Percentiles rank a stretch among this genome's conserved stretches.
phyloP scores from a whole-genome alignment of 2,329 filamentous ascomycete genomes.

The Aureobasidium sp. region DNA sequence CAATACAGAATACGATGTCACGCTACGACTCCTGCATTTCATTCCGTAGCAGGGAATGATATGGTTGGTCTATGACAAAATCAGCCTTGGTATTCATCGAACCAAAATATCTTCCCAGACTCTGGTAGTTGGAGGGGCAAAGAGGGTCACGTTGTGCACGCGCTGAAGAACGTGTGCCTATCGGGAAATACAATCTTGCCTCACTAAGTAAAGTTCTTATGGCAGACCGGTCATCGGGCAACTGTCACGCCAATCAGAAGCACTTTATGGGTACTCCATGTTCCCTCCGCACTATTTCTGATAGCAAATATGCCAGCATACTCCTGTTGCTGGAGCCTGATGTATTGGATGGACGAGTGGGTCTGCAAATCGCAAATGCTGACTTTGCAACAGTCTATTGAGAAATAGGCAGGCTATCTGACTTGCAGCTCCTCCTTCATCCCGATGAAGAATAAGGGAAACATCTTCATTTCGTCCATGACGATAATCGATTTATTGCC shows the following conservation, averaged over 20 bases:
- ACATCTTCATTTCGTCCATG: background rate
- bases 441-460: background rate
- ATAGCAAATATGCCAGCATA: background rate
- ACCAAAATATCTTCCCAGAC: no score
- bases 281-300: background rate
- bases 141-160: background rate
- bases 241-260: background rate
- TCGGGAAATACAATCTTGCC: background rate
- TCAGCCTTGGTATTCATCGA: background rate
- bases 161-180: background rate
- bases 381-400: constrained; percentile 6
- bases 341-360: background rate
- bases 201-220: background rate
- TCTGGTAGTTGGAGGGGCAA: background rate
- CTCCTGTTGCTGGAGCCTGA: background rate
- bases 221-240: background rate
- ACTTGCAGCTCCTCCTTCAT: constrained; percentile 1
- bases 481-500: background rate
- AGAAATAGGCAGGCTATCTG: background rate
- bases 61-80: background rate
- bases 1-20: background rate
- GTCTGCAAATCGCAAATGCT: background rate
- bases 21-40: background rate
- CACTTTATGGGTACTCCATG: background rate
- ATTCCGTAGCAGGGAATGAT: background rate